Evolutionary conservation across 139 green algal species (phyloP).

Genomic region (Zygnema circumcarinatum): DNA sequence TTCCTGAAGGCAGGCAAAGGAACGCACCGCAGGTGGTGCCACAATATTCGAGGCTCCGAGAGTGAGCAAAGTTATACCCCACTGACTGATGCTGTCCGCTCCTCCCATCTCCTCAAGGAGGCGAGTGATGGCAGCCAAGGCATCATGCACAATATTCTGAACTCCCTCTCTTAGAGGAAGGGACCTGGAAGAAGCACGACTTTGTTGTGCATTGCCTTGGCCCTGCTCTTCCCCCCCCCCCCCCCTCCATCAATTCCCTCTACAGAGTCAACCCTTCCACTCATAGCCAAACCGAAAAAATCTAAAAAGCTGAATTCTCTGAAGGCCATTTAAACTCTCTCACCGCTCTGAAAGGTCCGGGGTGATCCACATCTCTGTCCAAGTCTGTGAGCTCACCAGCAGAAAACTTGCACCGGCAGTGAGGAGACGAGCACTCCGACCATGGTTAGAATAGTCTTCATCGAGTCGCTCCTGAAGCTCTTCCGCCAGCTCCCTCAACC

Average conservation of each 20-base stretch:
- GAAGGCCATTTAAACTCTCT: neutral
- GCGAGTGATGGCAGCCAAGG: conserved; percentile 42
- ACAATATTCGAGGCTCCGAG: no score
- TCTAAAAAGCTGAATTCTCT: neutral
- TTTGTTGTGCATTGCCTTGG: neutral
- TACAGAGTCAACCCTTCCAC: neutral
- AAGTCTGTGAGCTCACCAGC: neutral
- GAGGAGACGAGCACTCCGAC: conserved; percentile 16
- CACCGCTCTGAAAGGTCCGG: neutral
- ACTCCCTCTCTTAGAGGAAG: neutral
- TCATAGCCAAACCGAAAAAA: neutral
- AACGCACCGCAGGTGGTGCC: no score
- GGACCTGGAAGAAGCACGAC: neutral
- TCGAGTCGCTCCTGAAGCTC: conserved; percentile 78
- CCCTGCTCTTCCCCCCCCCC: neutral
- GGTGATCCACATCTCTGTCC: neutral
- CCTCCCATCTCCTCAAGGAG: conserved; percentile 1
- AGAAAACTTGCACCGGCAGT: conserved; percentile 10
- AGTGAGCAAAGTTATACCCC: no score
- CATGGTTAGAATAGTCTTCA: conserved; percentile 58
- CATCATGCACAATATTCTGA: neutral
- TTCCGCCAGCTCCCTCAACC: conserved; percentile 69
- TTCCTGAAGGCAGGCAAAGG: no score
- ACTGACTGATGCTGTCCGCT: no score
- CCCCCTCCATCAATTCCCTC: neutral